phyloP scores from a whole-genome alignment of 176 grass and related monocot species.

The Oryza rufipogon region DNA sequence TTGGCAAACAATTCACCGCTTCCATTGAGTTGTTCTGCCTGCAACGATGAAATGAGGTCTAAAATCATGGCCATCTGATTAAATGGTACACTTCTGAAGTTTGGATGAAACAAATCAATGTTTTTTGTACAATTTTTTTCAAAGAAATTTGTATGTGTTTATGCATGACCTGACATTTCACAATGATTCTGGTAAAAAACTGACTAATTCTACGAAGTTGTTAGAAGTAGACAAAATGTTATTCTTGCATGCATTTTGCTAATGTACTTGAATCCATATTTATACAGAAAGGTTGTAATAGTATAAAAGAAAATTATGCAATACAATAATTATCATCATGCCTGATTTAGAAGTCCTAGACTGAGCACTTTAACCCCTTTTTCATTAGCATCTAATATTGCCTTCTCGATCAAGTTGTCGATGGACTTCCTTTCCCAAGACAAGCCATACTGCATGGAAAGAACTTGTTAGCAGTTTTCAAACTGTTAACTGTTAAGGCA shows the following conservation, averaged over 20 bases:
- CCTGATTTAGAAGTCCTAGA: slow-evolving; percentile 91
- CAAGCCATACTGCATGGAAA: slow-evolving; percentile 65
- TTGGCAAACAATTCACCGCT: slow-evolving; percentile 69
- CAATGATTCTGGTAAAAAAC: neutral
- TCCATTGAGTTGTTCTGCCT: slow-evolving; percentile 77
- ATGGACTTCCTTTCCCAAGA: slow-evolving; percentile 70
- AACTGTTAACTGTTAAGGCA: neutral
- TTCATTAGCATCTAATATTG: slow-evolving; percentile 78
- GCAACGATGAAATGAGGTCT: slow-evolving; percentile 11
- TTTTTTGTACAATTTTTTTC: neutral
- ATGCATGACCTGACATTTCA: neutral
- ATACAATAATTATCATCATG: neutral
- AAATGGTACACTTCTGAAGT: neutral
- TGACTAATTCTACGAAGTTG: neutral
- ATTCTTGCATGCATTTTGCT: neutral
- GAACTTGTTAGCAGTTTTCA: slow-evolving; percentile 34
- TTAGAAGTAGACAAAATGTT: slow-evolving; percentile 19
- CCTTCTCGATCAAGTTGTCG: slow-evolving; percentile 79
- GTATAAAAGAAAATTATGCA: slow-evolving; percentile 15
- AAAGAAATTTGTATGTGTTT: neutral
- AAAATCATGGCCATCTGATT: neutral
- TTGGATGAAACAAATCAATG: neutral
- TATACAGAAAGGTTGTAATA: neutral
- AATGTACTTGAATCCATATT: neutral
- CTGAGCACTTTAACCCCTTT: slow-evolving; percentile 77